A percentile compares a stretch with the other conserved stretches of the same genome.
Conservation (phyloP, 2,329 filamentous ascomycete species). For the Sporothrix pseudoabietina region DNA sequence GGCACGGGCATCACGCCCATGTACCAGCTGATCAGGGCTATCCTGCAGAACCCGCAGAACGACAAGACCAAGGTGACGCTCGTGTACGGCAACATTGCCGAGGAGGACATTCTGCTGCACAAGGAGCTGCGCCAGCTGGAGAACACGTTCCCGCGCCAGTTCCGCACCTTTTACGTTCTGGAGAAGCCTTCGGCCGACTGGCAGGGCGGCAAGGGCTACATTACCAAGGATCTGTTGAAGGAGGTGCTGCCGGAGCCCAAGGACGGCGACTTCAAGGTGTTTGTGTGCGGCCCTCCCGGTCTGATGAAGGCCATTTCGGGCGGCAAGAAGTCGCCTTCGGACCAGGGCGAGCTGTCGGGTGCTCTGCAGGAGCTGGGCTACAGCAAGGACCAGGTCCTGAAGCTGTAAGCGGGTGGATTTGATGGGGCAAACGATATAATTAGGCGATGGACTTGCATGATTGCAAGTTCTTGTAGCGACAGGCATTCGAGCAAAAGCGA, state of each 20-base stretch:
- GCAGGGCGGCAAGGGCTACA: constrained; percentile 77
- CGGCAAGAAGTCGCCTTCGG: constrained; percentile 83
- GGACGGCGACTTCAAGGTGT: constrained; percentile 87
- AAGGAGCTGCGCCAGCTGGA: constrained; percentile 82
- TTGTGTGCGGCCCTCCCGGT: constrained; percentile 90
- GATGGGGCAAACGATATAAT: neutral
- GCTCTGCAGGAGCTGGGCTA: constrained; percentile 65
- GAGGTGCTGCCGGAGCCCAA: constrained; percentile 92
- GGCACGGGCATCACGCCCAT: constrained; percentile 97
- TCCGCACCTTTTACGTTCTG: constrained; percentile 92
- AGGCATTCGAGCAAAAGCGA: constrained; percentile 1
- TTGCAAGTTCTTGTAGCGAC: constrained; percentile 11
- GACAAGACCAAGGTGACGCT: constrained; percentile 98
- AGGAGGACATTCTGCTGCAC: constrained; percentile 91
- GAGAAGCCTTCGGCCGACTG: constrained; percentile 74
- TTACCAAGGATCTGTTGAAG: constrained; percentile 92
- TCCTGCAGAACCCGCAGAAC: constrained; percentile 81
- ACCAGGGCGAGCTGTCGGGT: constrained; percentile 88
- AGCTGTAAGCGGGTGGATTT: constrained; percentile 63
- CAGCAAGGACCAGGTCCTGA: constrained; percentile 79
- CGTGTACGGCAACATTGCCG: constrained; percentile 84
- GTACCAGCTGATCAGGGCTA: constrained; percentile 89
- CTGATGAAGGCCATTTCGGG: constrained; percentile 94
- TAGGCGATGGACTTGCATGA: constrained; percentile 8
- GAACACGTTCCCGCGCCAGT: constrained; percentile 92